Base-by-base conservation (phyloP, 1,284 basidiomycete species). In the Porogramme epimiltina region DNA sequence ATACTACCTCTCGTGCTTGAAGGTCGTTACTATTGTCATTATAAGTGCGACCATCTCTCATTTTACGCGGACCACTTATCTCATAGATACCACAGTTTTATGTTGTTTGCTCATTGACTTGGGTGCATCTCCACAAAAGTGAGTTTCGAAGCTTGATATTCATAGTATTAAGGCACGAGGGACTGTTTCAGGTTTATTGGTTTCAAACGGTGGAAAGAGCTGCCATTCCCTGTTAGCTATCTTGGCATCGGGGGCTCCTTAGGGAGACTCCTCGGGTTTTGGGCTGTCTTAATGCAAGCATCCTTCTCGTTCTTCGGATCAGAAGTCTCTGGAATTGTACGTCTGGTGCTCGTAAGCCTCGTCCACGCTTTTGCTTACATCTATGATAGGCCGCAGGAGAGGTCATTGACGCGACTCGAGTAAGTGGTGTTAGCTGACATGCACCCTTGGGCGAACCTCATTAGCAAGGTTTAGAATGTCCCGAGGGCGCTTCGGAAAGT, bases 251-350 rank as follows among this genome's bases (percentile, higher is more conserved):
- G 62, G 6, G 72, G 70, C 3, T 11, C 47, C 4, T 51, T 60
- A 13, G 77, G 76, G 31, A 67, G 63, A 6, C 78, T 79, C 64
- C 67, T 77, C 22, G 77, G 76, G 16, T 81, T 81, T 67, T 79
- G 74, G 73, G 71, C 75, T 0, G 74, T 75, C 18, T 58, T 73
- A 40, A 71, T 73, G 59, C 69, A 70, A 55, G 71, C 65, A 36
- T 69, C 62, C 24, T 67, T 67, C 45, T 67, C 67, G 10, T 69
- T 69, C 51, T 67, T 67, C 43, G 67, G 67, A 2, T 66, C 65
- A 10, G 67, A 69, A 28, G 64, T 67, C 1, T 64, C 66, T 5
- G 67, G 66, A 1, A 66, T 69, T 16, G 67, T 67, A 31, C 31
- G 67, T 62, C 15, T 4, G 28, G 22, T 16, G 8, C 28, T 6